Base-by-base conservation (phyloP, 345 rosid species). In the Lepidium africanum region DNA sequence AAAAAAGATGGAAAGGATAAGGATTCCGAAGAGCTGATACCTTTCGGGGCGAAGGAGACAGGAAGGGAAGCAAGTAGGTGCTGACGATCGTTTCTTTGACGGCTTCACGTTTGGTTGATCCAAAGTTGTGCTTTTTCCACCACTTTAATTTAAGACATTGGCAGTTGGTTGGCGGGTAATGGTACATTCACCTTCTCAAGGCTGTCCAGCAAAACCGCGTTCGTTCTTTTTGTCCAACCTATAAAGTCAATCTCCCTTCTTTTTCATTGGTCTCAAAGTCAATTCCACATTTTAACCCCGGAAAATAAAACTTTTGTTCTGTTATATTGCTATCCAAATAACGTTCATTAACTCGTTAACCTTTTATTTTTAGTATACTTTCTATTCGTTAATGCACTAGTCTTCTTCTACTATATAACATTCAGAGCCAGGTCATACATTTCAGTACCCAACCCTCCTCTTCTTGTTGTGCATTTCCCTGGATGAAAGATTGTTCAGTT, bases 391-490 rank as follows among this genome's bases (percentile, higher is more conserved):
- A 5, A 37, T 56, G 32, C 27, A 17, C 43, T 10, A 9, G 51
- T 16, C 42, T 35, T 15, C 13, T 3, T 15, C 35, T 9, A 14
- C 30, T 56, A 10, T 13, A 59, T 19, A 59, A 23, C 49, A 59
- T 40, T 47, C 32, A 12, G 17, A 6, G 7, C 47, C 45, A 32
- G 16, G 55, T 66, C 78, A 69, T 11, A 56, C 45, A 56, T 56
- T 17, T 56, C 43, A 81, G 55, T 33, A 59, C 47, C 84, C 77
- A 33, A 80, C 73, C 82, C 79, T 92, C 78, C 93, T 82, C 85
- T 86, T 92, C 86, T 88, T 87, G 72, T 69, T 86, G 42, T 48
- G 71, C 65, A 83, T 74, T 74, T 83, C 86, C 49, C 81, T 78
- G 17, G 52, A 64, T 47, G 77, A 69, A 49, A 86, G 83, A 80